Base-by-base conservation (phyloP, 306 rosid genomes). In the Delonix regia region DNA sequence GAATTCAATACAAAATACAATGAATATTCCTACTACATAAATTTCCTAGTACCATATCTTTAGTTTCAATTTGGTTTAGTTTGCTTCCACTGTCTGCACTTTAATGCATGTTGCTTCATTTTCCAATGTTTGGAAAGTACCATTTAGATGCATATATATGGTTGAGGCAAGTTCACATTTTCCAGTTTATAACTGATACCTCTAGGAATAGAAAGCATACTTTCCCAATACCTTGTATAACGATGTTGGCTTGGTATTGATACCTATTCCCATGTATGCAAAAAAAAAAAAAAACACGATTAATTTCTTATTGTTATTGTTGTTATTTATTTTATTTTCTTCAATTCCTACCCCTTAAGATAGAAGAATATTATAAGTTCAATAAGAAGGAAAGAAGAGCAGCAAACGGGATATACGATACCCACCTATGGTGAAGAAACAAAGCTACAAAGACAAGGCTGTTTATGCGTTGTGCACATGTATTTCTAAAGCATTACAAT, bases 161-260 rank as follows among this genome's bases (percentile, higher is more conserved):
- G 88, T 69, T 45, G 67, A 78, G 97, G 97, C 74, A 91, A 80
- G 36, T 62, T 87, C 82, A 93, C 96, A 2, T 7, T 63, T 34
- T 84, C 85, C 14, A 84, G 76, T 70, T 78, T 89, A 55, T 75
- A 28, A 56, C 69, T 71, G 51, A 78, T 27, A 14, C 84, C 87
- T 55, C 67, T 52, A 15, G 92, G 90, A 74, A 76, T 74, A 19
- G 93, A 85, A 77, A 95, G 93, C 15, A 86, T 28, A 24, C 73
- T 81, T 33, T 80, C 88, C 94, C 96, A 91, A 73, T 91, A 95
- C 53, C 83, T 79, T 45, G 91, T 97, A 12, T 90, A 93, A 34
- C 98, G 96, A 27, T 96, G 90, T 78, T 95, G 99, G 89, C 99
- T 95, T 82, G 98, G 99, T 86, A 93, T 95, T 6, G 99, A 95